Base-by-base conservation (phyloP, 1,284 basidiomycete species). In the Trichosporon sp. region DNA sequence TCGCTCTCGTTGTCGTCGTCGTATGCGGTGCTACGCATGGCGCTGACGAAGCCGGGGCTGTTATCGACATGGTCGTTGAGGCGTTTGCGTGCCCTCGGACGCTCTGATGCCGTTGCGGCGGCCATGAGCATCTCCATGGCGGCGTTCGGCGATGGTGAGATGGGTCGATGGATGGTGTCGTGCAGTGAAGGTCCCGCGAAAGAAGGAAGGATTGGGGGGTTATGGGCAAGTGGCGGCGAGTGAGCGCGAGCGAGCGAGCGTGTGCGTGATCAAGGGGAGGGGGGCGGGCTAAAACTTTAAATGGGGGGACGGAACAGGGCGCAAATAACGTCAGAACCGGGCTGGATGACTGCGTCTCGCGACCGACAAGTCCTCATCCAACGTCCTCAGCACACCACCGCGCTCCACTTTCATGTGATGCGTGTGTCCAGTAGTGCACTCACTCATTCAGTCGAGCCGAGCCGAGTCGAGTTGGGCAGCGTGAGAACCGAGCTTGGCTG, bases 81-180 rank as follows among this genome's bases (percentile, higher is more conserved):
- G 44, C 40, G 40, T 4, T 44, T 16, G 3, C 40, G 40, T 9
- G 10, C n/a, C 6, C 13, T 16, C 5, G 10, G 40, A 4, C 40
- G 40, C 8, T 25, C 11, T n/a, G 46, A 14, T 7, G 23, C 46
- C 10, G 46, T 10, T 13, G 46, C 40, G 16, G 40, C 46, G 25
- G 46, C 46, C 46, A 52, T 52, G 46, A 52, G 46, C 46, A 52
- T 52, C 25, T 52, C 46, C 46, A 52, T 52, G 46, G 27, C 16
- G 44, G 11, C 9, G 44, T 23, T 23, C 11, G 9, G 44, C n/a
- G 21, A 11, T 16, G 21, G 46, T 52, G 25, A 14, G 33, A 34
- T 34, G 33, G 8, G 33, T 34, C 33, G 33, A 7, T 8, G 33
- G 33, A 34, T 8, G 33, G 33, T 34, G n/a, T n/a, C n/a, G n/a